Percentiles rank a stretch among this genome's conserved stretches.
Evolutionary conservation across 1,284 basidiomycete species (phyloP).

Genomic region (Cystobasidiaceae sp.): DNA sequence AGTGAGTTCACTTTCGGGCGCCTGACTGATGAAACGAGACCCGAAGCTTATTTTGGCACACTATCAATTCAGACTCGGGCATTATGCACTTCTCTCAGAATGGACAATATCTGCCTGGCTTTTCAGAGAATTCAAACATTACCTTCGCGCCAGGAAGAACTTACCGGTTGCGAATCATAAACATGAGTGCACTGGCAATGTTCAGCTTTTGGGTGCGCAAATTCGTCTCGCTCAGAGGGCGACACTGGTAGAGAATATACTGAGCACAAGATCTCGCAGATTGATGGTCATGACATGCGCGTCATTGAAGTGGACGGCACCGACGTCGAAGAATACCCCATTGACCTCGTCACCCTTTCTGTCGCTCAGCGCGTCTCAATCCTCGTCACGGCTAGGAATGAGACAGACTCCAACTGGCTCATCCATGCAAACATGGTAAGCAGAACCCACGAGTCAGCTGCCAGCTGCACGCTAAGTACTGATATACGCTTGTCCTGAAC

Average conservation of each 20-base stretch:
- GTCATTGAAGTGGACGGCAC: constrained; percentile 68
- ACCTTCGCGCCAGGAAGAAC: constrained; percentile 70
- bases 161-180: constrained; percentile 69
- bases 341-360: constrained; percentile 65
- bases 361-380: constrained; percentile 93
- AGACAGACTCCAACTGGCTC: constrained; percentile 73
- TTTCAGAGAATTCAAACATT: constrained; percentile 76
- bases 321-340: constrained; percentile 66
- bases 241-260: constrained; percentile 65
- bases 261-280: constrained; percentile 52
- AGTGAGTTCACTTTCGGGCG: constrained; percentile 48
- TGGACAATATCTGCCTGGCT: constrained; percentile 58
- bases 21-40: not conserved
- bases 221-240: constrained; percentile 47
- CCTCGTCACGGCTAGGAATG: constrained; percentile 81
- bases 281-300: constrained; percentile 82
- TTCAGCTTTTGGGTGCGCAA: constrained; percentile 62
- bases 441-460: constrained; percentile 52
- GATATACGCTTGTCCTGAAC: not conserved
- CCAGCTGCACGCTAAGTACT: not conserved
- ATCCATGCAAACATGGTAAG: constrained; percentile 81
- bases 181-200: constrained; percentile 55
- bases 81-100: constrained; percentile 80
- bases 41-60: not conserved
- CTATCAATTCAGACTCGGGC: constrained; percentile 57